Evolutionary conservation across 2,329 filamentous ascomycete genomes (phyloP).

Genomic region (Fonsecaea monophora): DNA sequence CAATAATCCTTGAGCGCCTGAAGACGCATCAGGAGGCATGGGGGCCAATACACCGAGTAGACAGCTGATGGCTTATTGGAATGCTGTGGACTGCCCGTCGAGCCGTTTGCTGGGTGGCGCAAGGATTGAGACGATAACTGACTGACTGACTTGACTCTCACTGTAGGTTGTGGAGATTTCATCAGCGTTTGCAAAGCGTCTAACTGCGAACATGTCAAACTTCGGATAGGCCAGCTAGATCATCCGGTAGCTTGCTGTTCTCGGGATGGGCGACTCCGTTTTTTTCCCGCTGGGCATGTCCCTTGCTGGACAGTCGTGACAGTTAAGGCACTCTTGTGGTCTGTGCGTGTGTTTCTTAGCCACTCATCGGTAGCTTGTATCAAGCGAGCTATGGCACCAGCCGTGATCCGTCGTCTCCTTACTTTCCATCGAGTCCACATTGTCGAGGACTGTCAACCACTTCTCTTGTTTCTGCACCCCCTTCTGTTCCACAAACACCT

Average conservation of each 20-base stretch:
- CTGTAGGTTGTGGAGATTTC: neutral
- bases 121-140: neutral
- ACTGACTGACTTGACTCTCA: neutral
- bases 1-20: neutral
- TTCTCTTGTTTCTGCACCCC: neutral
- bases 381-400: neutral
- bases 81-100: neutral
- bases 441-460: neutral
- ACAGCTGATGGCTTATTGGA: neutral
- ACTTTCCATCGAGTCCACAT: neutral
- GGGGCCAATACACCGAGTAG: neutral
- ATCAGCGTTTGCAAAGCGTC: neutral
- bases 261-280: neutral
- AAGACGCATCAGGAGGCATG: neutral
- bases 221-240: neutral
- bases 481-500: neutral
- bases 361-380: neutral
- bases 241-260: constrained; percentile 1
- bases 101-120: neutral
- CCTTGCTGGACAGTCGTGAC: neutral
- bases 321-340: neutral
- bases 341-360: no score
- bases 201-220: constrained; percentile 2
- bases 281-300: neutral
- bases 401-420: neutral